Conservation (phyloP, 2,329 filamentous ascomycete genomes). For the Colletotrichum neosansevieriae region DNA sequence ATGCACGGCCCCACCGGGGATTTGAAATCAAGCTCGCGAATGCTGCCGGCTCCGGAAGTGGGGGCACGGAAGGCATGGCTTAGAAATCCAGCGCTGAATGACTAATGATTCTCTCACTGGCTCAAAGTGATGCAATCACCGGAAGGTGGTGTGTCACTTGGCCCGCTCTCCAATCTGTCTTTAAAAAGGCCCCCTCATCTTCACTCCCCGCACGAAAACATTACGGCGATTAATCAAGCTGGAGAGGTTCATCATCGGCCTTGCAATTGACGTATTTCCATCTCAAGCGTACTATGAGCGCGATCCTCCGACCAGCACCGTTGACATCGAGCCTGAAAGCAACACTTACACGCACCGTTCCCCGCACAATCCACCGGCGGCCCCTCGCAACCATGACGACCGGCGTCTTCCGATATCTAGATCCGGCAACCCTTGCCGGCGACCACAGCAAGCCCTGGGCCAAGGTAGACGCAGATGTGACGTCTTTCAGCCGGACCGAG, state of each 20-base stretch:
- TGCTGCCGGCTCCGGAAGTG: conserved; percentile 14
- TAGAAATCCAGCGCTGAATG: conserved; percentile 31
- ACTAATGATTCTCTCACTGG: conserved; percentile 23
- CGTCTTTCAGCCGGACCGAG: conserved; percentile 63
- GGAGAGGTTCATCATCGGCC: background rate
- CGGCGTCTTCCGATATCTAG: conserved; percentile 70
- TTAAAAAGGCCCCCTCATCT: conserved; percentile 4
- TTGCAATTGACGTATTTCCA: background rate
- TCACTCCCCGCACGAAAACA: background rate
- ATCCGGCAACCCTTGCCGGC: conserved; percentile 57
- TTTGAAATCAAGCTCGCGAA: conserved; percentile 22
- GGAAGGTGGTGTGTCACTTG: background rate
- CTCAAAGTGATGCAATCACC: conserved; percentile 25
- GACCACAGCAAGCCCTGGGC: conserved; percentile 67
- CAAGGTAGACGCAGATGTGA: conserved; percentile 72
- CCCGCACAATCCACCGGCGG: conserved; percentile 1
- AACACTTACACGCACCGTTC: background rate
- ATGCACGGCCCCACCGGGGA: conserved; percentile 12
- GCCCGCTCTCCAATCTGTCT: background rate
- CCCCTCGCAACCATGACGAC: conserved; percentile 63
- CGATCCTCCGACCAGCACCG: conserved; percentile 14
- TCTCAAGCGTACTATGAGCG: conserved; percentile 13
- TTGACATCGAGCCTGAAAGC: background rate
- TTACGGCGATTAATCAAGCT: background rate
- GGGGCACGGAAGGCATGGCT: conserved; percentile 20